These are phyloP conservation scores for Funneliformis mosseae DNA, from an alignment of 192 early-diverging fungal species.

Conservation along the genomic window DNA sequence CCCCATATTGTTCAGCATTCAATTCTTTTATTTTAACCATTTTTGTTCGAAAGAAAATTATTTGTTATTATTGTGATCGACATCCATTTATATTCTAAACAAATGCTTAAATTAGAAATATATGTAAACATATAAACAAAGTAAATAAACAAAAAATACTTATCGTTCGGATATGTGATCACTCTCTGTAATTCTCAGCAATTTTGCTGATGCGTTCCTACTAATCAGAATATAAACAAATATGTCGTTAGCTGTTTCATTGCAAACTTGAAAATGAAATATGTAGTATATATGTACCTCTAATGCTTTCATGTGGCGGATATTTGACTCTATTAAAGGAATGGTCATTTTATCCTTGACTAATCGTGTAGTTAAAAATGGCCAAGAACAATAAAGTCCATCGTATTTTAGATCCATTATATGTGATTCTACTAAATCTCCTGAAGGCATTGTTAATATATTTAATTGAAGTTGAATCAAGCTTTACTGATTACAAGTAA, in stretches of 20 bases:
- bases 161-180: too few relatives aligned
- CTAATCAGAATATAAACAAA: conserved; percentile 13
- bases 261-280: conserved; percentile 8
- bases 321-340: conserved; percentile 7
- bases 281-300: conserved; percentile 7
- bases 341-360: conserved; percentile 8
- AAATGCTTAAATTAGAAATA: too few relatives aligned
- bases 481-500: too few relatives aligned
- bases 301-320: neutral
- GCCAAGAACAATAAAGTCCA: conserved; percentile 24
- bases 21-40: too few relatives aligned
- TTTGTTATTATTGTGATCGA: too few relatives aligned
- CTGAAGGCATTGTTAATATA: conserved; percentile 5
- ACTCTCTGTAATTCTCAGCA: neutral
- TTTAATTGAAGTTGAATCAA: neutral
- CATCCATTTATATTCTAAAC: too few relatives aligned
- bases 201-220: conserved; percentile 6
- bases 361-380: conserved; percentile 8
- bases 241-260: neutral
- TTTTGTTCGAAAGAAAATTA: too few relatives aligned
- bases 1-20: too few relatives aligned
- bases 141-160: too few relatives aligned
- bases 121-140: too few relatives aligned
- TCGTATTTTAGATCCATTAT: conserved; percentile 32
- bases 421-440: conserved; percentile 29